Evolutionary conservation across 2,329 filamentous ascomycete genomes (phyloP).

Genomic region (Calcarisporium arbuscula): DNA sequence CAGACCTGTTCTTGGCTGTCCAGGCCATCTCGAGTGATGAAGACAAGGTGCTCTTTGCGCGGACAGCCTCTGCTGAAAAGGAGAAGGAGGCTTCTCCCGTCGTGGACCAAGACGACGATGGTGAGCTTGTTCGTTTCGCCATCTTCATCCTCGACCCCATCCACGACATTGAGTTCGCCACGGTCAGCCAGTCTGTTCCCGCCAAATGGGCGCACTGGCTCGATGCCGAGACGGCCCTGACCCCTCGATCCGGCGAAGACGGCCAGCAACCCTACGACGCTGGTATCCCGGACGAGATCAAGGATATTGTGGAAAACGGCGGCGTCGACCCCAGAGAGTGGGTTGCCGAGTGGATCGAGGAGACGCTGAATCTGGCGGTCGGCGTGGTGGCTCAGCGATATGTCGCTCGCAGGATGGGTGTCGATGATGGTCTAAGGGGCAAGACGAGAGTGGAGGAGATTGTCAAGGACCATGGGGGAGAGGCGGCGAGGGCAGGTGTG

Average conservation of each 20-base stretch:
- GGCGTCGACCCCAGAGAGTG: conserved; percentile 90
- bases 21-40: conserved; percentile 70
- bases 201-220: conserved; percentile 87
- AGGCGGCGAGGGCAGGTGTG: conserved; percentile 53
- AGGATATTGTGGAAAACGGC: conserved; percentile 69
- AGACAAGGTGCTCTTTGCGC: conserved; percentile 62
- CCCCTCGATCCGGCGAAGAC: conserved; percentile 46
- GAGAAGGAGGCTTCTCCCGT: conserved; percentile 49
- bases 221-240: conserved; percentile 61
- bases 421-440: conserved; percentile 70
- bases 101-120: conserved; percentile 44
- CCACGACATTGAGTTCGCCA: conserved; percentile 80
- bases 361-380: conserved; percentile 68
- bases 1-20: conserved; percentile 91
- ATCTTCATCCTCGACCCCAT: conserved; percentile 81
- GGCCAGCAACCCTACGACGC: conserved; percentile 29
- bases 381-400: conserved; percentile 92
- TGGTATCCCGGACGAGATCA: conserved; percentile 70
- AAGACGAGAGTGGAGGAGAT: conserved; percentile 55
- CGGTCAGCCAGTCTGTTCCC: conserved; percentile 77
- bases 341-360: conserved; percentile 97
- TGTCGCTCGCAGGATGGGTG: conserved; percentile 90
- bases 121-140: conserved; percentile 66
- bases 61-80: conserved; percentile 44
- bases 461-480: conserved; percentile 49